Conservation (phyloP, 345 rosid species). For the Citrus glauca region DNA sequence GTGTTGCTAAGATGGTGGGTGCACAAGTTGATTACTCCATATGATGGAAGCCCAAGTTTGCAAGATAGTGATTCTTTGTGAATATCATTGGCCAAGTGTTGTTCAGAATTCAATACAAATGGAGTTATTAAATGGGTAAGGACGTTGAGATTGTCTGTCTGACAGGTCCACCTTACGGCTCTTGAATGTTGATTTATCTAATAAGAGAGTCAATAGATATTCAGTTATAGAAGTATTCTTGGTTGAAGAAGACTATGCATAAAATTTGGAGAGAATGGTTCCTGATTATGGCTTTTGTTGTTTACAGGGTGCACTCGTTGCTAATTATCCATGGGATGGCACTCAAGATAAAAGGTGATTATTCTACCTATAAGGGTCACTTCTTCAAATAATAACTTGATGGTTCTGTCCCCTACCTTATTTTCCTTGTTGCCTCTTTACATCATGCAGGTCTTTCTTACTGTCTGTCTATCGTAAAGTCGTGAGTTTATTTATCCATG, state of each 20-base stretch:
- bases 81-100: neutral
- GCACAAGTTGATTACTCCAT: neutral
- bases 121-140: neutral
- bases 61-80: neutral
- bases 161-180: neutral
- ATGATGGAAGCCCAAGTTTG: neutral
- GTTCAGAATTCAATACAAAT: neutral
- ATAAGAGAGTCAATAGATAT: neutral
- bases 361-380: neutral
- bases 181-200: neutral
- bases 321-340: slow-evolving; percentile 99
- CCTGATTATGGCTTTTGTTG: slow-evolving; percentile 6
- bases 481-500: neutral
- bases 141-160: neutral
- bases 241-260: slow-evolving; percentile 8
- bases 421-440: neutral
- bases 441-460: neutral
- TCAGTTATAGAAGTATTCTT: neutral
- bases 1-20: neutral
- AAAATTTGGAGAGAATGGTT: neutral
- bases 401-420: neutral
- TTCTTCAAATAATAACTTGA: neutral
- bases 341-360: slow-evolving; percentile 66
- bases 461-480: neutral
- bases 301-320: slow-evolving; percentile 91